Percentiles rank a stretch among this genome's conserved stretches.
Conservation (phyloP, 257 asterid genomes). For the Solanum virginianum region DNA sequence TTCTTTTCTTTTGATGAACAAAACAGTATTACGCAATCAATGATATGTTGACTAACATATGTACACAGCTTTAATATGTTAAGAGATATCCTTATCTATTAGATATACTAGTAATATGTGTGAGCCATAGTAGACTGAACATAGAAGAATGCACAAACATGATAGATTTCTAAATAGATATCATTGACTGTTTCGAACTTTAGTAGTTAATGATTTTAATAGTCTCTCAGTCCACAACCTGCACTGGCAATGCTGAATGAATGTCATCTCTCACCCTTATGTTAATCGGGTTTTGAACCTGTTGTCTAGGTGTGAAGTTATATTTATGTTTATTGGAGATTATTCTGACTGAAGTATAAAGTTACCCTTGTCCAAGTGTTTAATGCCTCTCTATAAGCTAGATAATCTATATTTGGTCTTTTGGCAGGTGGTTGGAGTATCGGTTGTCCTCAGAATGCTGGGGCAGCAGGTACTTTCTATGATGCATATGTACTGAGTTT, state of each 20-base stretch:
- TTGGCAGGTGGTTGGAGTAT: conserved; percentile 80
- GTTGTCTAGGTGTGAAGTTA: background rate
- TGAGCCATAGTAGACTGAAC: background rate
- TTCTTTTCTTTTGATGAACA: no score
- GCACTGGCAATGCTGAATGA: background rate
- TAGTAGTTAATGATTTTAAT: background rate
- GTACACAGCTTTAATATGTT: no score
- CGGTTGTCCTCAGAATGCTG: conserved; percentile 84
- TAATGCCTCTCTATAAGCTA: background rate
- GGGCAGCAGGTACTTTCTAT: conserved; percentile 98
- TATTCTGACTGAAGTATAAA: background rate
- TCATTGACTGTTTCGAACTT: background rate
- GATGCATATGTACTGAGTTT: conserved; percentile 89
- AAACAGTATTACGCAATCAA: no score
- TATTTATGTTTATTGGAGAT: background rate
- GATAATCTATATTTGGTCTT: conserved; percentile 7
- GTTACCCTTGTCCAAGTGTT: background rate
- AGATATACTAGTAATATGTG: background rate
- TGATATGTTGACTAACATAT: no score
- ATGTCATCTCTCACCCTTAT: background rate
- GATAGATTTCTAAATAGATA: background rate
- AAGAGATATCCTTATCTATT: background rate
- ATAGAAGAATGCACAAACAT: background rate
- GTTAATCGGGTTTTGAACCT: background rate
- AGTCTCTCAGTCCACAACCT: background rate